Conservation (phyloP, 2,329 filamentous ascomycete species). For the Aphanocladium album region DNA sequence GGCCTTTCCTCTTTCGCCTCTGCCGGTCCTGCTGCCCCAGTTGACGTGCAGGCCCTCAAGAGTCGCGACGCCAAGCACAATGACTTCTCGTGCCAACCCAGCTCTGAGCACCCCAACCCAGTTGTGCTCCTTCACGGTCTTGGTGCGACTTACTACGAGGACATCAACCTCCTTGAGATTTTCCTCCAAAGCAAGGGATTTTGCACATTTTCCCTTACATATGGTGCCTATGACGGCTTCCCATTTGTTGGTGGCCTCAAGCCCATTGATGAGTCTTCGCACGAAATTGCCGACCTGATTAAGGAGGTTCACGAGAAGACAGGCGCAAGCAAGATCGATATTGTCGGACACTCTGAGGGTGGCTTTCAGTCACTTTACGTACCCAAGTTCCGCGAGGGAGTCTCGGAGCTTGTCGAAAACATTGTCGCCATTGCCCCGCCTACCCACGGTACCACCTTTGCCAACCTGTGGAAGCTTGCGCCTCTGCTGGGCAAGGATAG, state of each 20-base stretch:
- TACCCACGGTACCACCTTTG: conserved; percentile 21
- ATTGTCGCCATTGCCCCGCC: conserved; percentile 18
- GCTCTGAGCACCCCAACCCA: conserved; percentile 16
- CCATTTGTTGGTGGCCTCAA: conserved; percentile 19
- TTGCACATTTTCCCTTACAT: conserved; percentile 20
- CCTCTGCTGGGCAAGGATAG: background rate
- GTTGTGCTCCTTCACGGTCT: conserved; percentile 21
- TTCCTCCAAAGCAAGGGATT: conserved; percentile 15
- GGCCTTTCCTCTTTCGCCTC: background rate
- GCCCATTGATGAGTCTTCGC: conserved; percentile 16
- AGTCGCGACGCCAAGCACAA: conserved; percentile 5
- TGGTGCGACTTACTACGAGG: conserved; percentile 16
- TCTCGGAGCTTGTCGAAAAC: conserved; percentile 15
- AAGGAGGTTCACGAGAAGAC: conserved; percentile 16
- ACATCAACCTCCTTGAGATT: conserved; percentile 17
- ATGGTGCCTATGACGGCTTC: conserved; percentile 17
- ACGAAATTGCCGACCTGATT: conserved; percentile 18
- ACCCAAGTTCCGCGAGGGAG: conserved; percentile 16
- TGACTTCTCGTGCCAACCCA: conserved; percentile 17
- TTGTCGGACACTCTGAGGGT: conserved; percentile 21
- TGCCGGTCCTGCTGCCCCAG: background rate
- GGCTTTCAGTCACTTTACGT: conserved; percentile 20
- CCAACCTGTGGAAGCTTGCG: conserved; percentile 14
- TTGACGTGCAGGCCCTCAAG: background rate
- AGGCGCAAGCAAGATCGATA: conserved; percentile 18